A percentile compares a stretch with the other conserved stretches of the same genome.
These are phyloP conservation scores for Cercospora nicotianae DNA, from an alignment of 2,329 filamentous ascomycete genomes.

Conservation along the genomic window DNA sequence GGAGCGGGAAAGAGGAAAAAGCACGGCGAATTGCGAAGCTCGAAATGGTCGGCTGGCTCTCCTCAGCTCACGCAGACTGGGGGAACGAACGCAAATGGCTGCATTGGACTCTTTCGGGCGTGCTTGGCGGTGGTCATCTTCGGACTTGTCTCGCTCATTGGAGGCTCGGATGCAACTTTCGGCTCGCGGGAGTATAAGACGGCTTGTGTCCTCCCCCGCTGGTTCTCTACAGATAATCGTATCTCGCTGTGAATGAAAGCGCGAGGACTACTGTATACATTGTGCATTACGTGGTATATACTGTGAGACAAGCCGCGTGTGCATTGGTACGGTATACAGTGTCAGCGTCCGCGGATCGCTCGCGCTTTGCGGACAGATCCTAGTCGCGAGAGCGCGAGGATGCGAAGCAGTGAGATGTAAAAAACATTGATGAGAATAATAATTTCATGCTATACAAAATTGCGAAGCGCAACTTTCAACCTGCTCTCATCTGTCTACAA, in stretches of 20 bases:
- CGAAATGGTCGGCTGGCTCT: neutral
- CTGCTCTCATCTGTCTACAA: neutral
- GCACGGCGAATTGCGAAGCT: neutral
- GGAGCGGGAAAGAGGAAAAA: neutral
- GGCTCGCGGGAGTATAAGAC: neutral
- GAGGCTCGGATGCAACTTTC: neutral
- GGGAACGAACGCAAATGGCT: neutral
- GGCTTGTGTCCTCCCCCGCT: neutral
- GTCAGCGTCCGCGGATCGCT: neutral
- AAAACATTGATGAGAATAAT: neutral
- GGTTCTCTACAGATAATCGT: neutral
- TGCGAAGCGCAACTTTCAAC: neutral
- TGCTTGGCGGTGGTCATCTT: slow-evolving; percentile 9
- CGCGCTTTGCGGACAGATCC: neutral
- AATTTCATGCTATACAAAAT: neutral
- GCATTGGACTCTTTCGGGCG: neutral
- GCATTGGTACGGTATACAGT: neutral
- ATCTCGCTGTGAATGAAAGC: neutral
- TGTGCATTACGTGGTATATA: neutral
- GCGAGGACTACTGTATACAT: neutral
- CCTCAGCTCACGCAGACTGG: neutral
- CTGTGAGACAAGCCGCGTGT: neutral
- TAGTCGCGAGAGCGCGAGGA: neutral
- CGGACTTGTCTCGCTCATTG: slow-evolving; percentile 10
- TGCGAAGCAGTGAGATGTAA: neutral